Conservation (phyloP, 2,329 filamentous ascomycete species). For the Chaetothyriales sp. region DNA sequence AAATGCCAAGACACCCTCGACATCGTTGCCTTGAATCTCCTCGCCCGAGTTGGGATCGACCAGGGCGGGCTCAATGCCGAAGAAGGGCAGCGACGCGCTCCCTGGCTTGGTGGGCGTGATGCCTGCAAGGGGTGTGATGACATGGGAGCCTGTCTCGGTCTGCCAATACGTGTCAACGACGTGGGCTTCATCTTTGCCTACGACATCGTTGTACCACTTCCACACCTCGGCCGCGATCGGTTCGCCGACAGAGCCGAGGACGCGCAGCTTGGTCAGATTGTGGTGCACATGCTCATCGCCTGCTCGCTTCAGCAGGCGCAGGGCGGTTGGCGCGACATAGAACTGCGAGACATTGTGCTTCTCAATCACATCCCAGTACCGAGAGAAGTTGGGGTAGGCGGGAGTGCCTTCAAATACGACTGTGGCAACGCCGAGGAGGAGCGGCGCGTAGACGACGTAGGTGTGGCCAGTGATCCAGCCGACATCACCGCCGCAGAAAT, state of each 20-base stretch:
- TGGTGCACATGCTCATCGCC: conserved; percentile 84
- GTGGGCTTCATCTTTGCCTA: conserved; percentile 85
- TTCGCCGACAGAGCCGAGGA: conserved; percentile 89
- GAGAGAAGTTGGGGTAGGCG: conserved; percentile 91
- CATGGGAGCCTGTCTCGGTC: conserved; percentile 93
- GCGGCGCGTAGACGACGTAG: conserved; percentile 91
- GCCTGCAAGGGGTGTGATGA: conserved; percentile 84
- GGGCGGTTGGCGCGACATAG: conserved; percentile 89
- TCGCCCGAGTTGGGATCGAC: conserved; percentile 91
- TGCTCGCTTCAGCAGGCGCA: conserved; percentile 86
- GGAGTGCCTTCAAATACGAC: conserved; percentile 97
- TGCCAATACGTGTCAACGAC: conserved; percentile 99
- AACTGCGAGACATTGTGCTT: conserved; percentile 94
- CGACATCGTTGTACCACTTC: conserved; percentile 98
- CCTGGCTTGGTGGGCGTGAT: conserved; percentile 94
- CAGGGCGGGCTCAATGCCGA: conserved; percentile 93
- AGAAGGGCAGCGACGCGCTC: conserved; percentile 90
- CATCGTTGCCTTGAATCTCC: conserved; percentile 87
- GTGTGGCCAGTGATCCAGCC: conserved; percentile 99
- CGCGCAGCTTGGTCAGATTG: conserved; percentile 74
- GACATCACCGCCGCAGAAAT: conserved; percentile 96
- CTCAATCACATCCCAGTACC: conserved; percentile 97
- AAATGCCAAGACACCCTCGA: conserved; percentile 91
- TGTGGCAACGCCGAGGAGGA: conserved; percentile 81
- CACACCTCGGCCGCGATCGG: conserved; percentile 95